Conservation (phyloP, 2,329 filamentous ascomycete species). For the Berkeleyomyces basicola region DNA sequence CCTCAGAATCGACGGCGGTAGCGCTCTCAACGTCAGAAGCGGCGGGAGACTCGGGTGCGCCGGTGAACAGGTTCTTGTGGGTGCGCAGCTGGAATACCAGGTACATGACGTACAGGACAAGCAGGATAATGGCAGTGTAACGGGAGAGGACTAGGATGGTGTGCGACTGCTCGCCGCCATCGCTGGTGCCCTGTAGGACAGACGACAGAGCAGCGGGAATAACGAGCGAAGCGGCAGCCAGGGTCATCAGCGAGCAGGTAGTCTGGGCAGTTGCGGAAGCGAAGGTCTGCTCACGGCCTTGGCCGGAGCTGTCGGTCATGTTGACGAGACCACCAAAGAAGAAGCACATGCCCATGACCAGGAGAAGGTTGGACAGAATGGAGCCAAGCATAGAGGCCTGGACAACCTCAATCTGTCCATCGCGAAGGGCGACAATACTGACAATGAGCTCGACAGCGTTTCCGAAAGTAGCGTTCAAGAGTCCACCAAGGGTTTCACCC, state of each 20-base stretch:
- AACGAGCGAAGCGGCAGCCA: constrained; percentile 61
- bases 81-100: constrained; percentile 64
- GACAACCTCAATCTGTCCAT: constrained; percentile 86
- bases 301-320: constrained; percentile 37
- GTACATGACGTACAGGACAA: constrained; percentile 60
- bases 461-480: constrained; percentile 62
- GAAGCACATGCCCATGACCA: constrained; percentile 73
- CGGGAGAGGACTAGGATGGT: constrained; percentile 58
- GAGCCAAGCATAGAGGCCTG: constrained; percentile 95
- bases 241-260: constrained; percentile 56
- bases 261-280: constrained; percentile 64
- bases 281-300: constrained; percentile 51
- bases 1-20: constrained; percentile 23
- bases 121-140: constrained; percentile 58
- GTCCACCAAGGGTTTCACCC: constrained; percentile 56
- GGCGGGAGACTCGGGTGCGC: constrained; percentile 23
- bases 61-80: constrained; percentile 55
- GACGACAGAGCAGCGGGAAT: constrained; percentile 62
- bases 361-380: constrained; percentile 83
- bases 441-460: constrained; percentile 73
- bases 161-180: constrained; percentile 26
- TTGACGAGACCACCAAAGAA: constrained; percentile 55
- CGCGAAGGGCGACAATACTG: constrained; percentile 74
- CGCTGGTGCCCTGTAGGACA: constrained; percentile 34
- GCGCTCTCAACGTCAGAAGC: constrained; percentile 21